Percentiles rank a stretch among this genome's conserved stretches.
Evolutionary conservation across 495 filamentous ascomycete genomes (phyloP).

Genomic region (Massariosphaeria phaeospora): DNA sequence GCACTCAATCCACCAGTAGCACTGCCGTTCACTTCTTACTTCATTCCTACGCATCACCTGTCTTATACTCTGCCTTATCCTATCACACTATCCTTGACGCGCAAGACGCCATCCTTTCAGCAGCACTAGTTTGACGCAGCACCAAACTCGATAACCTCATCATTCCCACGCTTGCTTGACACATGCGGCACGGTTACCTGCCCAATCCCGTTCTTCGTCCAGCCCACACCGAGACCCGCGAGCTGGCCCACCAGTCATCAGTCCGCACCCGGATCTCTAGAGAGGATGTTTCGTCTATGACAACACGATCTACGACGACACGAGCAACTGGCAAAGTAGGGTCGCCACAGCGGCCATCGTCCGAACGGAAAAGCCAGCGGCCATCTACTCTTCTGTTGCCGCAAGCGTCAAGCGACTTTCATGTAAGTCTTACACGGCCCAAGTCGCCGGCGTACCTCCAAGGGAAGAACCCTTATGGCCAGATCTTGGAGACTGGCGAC

Average conservation of each 20-base stretch:
- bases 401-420: constrained; percentile 2
- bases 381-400: constrained; percentile 2
- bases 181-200: constrained; percentile 18
- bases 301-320: neutral
- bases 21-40: constrained; percentile 11
- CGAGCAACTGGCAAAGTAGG: neutral
- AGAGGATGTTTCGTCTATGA: neutral
- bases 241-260: constrained; percentile 1
- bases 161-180: neutral
- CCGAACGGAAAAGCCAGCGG: neutral
- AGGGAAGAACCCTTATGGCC: constrained; percentile 31
- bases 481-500: constrained; percentile 16
- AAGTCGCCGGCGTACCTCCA: constrained; percentile 27
- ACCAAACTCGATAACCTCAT: neutral
- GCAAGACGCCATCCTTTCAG: neutral
- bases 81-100: constrained; percentile 2
- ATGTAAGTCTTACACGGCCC: neutral
- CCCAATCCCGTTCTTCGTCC: constrained; percentile 5
- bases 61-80: neutral
- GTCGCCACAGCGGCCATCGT: neutral
- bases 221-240: neutral
- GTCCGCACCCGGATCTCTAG: neutral
- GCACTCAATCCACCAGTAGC: constrained; percentile 23
- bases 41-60: constrained; percentile 23
- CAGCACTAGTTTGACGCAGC: neutral